Conservation (phyloP, 495 filamentous ascomycete genomes). For the Daldinia vernicosa region DNA sequence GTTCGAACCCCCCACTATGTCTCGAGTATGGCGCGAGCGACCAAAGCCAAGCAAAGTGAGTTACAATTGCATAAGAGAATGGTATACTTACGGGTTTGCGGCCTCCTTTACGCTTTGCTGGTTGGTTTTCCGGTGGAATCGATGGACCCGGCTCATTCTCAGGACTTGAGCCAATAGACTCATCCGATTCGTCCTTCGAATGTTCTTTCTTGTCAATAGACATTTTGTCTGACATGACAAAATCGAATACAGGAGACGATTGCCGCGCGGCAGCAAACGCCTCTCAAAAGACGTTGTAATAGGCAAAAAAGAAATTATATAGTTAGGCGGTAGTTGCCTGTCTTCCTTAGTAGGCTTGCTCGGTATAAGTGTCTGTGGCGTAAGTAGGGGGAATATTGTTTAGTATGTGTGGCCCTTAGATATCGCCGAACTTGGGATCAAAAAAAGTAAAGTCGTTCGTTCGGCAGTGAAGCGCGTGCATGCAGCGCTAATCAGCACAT, state of each 20-base stretch:
- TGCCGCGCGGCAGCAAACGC: slow-evolving; percentile 48
- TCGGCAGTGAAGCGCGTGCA: slow-evolving; percentile 41
- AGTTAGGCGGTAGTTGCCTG: slow-evolving; percentile 12
- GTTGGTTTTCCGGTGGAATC: slow-evolving; percentile 56
- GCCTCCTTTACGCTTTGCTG: slow-evolving; percentile 90
- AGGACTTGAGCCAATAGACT: slow-evolving; percentile 64
- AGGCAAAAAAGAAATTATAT: slow-evolving; percentile 8
- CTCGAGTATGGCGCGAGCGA: slow-evolving; percentile 23
- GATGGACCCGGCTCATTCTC: slow-evolving; percentile 57
- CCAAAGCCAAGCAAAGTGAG: slow-evolving; percentile 36
- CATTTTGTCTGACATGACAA: slow-evolving; percentile 66
- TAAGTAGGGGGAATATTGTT: slow-evolving; percentile 17
- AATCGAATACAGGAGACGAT: slow-evolving; percentile 40
- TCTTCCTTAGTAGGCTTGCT: slow-evolving; percentile 28
- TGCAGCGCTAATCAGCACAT: slow-evolving; percentile 61
- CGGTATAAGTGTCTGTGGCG: slow-evolving; percentile 31
- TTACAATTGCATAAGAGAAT: neutral
- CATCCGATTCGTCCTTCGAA: slow-evolving; percentile 60
- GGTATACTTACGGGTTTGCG: slow-evolving; percentile 85
- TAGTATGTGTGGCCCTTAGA: slow-evolving; percentile 25
- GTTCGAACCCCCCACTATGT: slow-evolving; percentile 34
- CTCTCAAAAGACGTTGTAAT: slow-evolving; percentile 35
- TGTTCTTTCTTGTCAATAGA: slow-evolving; percentile 67
- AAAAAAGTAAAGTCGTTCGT: slow-evolving; percentile 16
- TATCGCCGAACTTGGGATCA: slow-evolving; percentile 23